phyloP scores from a whole-genome alignment of 176 grass and related monocot species.

The Musa acuminata region DNA sequence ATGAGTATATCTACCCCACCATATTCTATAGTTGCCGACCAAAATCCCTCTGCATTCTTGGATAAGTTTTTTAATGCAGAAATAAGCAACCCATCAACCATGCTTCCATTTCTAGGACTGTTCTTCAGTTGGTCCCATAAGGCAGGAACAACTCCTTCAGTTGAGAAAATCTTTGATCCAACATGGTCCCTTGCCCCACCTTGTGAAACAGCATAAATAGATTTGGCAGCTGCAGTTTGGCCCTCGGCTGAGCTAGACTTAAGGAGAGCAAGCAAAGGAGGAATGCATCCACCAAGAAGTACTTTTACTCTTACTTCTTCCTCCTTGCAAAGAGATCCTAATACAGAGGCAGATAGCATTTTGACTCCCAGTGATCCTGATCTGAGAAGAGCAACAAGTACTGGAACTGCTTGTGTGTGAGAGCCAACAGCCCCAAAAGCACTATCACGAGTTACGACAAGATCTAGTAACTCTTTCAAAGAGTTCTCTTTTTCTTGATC shows the following conservation, averaged over 20 bases:
- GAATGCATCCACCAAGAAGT: slow-evolving; percentile 32
- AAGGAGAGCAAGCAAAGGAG: slow-evolving; percentile 20
- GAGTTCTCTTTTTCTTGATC: slow-evolving; percentile 24
- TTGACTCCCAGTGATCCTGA: slow-evolving; percentile 15
- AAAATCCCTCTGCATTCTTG: slow-evolving; percentile 14
- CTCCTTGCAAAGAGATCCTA: slow-evolving; percentile 25
- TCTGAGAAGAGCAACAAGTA: slow-evolving; percentile 20
- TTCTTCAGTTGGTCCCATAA: slow-evolving; percentile 6
- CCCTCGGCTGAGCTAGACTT: slow-evolving; percentile 16
- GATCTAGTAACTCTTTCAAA: slow-evolving; percentile 15
- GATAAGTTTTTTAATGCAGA: slow-evolving; percentile 17
- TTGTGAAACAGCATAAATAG: slow-evolving; percentile 22
- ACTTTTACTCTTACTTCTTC: slow-evolving; percentile 28
- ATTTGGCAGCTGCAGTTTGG: slow-evolving; percentile 18
- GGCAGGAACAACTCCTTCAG: slow-evolving; percentile 18
- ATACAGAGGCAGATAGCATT: slow-evolving; percentile 14
- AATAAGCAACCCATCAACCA: slow-evolving; percentile 14
- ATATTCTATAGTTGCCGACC: slow-evolving; percentile 6
- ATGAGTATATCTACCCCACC: slow-evolving; percentile 15
- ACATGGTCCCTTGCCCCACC: slow-evolving; percentile 20
- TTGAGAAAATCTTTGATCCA: slow-evolving; percentile 17
- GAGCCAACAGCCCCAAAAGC: slow-evolving; percentile 20
- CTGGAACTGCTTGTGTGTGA: slow-evolving; percentile 19
- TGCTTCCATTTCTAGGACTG: slow-evolving; percentile 5
- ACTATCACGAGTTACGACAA: slow-evolving; percentile 14